Conservation (phyloP, 1,284 basidiomycete species). For the Stygiomarasmius scandens region DNA sequence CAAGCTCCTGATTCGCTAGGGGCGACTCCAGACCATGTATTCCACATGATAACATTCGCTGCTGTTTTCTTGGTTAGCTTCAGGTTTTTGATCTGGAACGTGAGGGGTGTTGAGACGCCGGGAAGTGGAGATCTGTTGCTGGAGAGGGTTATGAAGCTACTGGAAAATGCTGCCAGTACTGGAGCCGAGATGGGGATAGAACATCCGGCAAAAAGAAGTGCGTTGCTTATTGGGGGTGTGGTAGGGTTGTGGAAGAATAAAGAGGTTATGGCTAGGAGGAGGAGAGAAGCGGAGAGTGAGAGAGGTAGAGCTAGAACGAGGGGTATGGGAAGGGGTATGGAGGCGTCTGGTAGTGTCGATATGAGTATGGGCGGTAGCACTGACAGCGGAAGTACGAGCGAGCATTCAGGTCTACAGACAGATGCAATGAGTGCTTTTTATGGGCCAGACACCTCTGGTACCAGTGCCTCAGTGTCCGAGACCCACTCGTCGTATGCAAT, state of each 20-base stretch:
- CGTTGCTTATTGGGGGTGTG: neutral
- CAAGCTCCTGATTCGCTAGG: neutral
- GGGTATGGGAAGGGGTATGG: no score
- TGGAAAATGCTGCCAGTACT: neutral
- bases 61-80: neutral
- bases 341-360: no score
- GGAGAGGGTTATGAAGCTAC: neutral
- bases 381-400: no score
- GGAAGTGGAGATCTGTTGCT: neutral
- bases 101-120: neutral
- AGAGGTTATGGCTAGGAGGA: neutral
- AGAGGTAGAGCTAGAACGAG: neutral
- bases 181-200: neutral
- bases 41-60: neutral
- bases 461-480: no score
- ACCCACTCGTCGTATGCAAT: no score
- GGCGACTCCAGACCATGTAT: neutral
- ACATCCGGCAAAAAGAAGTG: neutral
- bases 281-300: neutral
- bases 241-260: neutral
- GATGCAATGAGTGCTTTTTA: no score
- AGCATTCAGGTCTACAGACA: no score
- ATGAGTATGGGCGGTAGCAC: no score
- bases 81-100: neutral
- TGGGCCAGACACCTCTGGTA: no score